Conservation (phyloP, 176 grass and related monocot genomes). For the Musa acuminata region DNA sequence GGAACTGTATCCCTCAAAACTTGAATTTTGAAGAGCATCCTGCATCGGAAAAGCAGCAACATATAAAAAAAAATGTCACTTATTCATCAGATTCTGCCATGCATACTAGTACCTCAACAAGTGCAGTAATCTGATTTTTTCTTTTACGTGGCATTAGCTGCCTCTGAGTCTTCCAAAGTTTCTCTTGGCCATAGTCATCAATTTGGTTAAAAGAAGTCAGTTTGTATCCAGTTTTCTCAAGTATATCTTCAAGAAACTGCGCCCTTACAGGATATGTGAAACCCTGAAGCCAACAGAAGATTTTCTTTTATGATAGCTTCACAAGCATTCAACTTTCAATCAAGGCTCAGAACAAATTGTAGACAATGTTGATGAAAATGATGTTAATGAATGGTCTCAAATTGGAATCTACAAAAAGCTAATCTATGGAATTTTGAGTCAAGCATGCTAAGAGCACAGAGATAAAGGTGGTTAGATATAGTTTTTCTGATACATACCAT, state of each 20-base stretch:
- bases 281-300: slow-evolving; percentile 39
- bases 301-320: neutral
- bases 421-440: neutral
- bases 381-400: too few relatives aligned
- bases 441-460: neutral
- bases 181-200: slow-evolving; percentile 98
- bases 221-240: slow-evolving; percentile 91
- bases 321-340: too few relatives aligned
- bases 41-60: slow-evolving; percentile 32
- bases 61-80: slow-evolving; percentile 16
- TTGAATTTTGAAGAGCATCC: slow-evolving; percentile 77
- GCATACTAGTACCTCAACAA: slow-evolving; percentile 69
- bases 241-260: slow-evolving; percentile 93
- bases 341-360: too few relatives aligned
- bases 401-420: too few relatives aligned
- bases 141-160: slow-evolving; percentile 78
- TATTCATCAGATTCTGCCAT: neutral
- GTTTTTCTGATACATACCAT: neutral
- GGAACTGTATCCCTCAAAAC: slow-evolving; percentile 63
- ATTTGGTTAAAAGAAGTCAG: slow-evolving; percentile 85
- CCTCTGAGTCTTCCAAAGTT: slow-evolving; percentile 94
- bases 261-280: slow-evolving; percentile 88
- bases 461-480: neutral
- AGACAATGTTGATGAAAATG: too few relatives aligned
- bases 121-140: slow-evolving; percentile 85